These are phyloP conservation scores for Cryptosporidium felis DNA, from an alignment of 169 alveolate species.

Conservation along the genomic window DNA sequence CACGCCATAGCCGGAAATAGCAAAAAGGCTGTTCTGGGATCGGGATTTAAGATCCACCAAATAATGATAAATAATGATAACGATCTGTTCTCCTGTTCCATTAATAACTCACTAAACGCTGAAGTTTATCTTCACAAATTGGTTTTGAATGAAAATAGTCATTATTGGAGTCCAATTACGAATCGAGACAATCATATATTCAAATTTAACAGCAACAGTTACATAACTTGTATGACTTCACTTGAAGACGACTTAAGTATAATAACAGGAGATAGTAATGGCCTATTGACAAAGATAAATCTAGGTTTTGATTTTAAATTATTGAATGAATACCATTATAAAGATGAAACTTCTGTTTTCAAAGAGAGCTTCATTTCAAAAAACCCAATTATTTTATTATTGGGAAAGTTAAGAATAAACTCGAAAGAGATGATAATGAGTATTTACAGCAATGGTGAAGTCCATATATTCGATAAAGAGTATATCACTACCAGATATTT, in stretches of 20 bases:
- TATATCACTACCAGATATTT: not conserved
- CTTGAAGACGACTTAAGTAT: not conserved
- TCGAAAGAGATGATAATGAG: slow-evolving; percentile 27
- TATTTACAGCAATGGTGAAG: slow-evolving; percentile 38
- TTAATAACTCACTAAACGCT: not conserved
- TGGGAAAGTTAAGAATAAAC: not conserved
- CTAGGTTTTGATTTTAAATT: too few species aligned
- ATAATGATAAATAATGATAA: not conserved
- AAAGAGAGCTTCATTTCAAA: not conserved
- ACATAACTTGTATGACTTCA: not conserved
- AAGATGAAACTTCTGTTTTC: not conserved
- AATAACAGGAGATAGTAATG: slow-evolving; percentile 33
- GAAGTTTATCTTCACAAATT: slow-evolving; percentile 34
- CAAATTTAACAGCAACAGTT: not conserved
- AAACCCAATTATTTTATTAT: not conserved
- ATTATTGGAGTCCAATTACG: slow-evolving; percentile 35
- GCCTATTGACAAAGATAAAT: slow-evolving; percentile 10
- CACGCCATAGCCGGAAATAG: not conserved
- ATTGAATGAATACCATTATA: too few species aligned
- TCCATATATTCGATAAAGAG: not conserved
- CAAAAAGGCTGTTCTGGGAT: not conserved
- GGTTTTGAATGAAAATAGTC: not conserved
- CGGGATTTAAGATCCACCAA: slow-evolving; percentile 7
- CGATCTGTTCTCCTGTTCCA: slow-evolving; percentile 36
- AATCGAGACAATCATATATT: slow-evolving; percentile 1